Base-by-base conservation (phyloP, 1,284 basidiomycete genomes). In the Cutaneotrichosporon cyanovorans region DNA sequence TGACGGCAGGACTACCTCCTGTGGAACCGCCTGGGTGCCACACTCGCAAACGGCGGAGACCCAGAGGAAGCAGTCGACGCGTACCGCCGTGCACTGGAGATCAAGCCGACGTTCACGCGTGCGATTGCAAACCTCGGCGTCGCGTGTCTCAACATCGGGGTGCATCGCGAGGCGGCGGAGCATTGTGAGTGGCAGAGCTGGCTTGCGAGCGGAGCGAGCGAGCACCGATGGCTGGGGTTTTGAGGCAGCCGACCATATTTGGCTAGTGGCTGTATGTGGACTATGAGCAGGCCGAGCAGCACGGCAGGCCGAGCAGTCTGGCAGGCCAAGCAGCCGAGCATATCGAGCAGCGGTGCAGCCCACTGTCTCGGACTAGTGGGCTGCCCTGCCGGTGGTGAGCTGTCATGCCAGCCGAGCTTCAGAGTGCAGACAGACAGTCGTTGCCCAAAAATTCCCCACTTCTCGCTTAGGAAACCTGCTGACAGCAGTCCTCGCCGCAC, bases 71-170 rank as follows among this genome's bases (percentile, higher is more conserved):
- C 95, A 3, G 79, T 98, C 28, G 87, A 88, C 34, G 92, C 91
- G 12, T 99, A 98, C 69, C 79, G 87, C 53, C 83, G 91, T 66
- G 95, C 95, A 0, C 75, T 99, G n/a, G 84, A 84, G 62, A 75
- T 97, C 40, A 82, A 92, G 34, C 95, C 95, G 14, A 92, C 90
- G 2, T 98, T 96, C 66, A 97, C 95, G 0, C 81, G 95, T 11
- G 95, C 93, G 6, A 91, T 97, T 31, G 97, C 95, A 69, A 99
- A 98, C 64, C 85, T 98, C 30, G 91, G 90, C 31, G 92, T 97
- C 20, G 90, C 91, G 18, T 97, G 92, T 66, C 71, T 98, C 53
- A 98, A 98, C 66, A 91, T 98, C 40, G 91, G 91, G 16, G 90
- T 92, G 7, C 81, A 90, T 68, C 85, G 88, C 62, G 93, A 99